Evolutionary conservation across 371 early-diverging fungal species (phyloP), one percentile per base, ranked within the genome.

Genomic region (Mucor indicus): DNA sequence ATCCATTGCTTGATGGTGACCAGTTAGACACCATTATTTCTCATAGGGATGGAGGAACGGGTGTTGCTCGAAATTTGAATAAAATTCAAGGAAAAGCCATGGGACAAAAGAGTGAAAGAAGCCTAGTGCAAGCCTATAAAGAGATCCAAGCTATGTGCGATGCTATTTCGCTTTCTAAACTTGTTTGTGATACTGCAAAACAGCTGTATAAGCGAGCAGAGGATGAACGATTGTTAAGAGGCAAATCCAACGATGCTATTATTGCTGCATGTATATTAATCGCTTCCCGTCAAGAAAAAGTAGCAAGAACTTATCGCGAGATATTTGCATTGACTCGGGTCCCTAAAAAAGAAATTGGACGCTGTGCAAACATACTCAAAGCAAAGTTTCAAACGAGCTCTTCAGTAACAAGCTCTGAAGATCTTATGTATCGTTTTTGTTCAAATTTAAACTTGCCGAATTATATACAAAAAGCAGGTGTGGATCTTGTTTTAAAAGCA

Each of bases 261-360:
- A 91, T 94, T 59, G 98, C 97, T 2, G 96, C 96, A 0, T 96
- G 96, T 67, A 91, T 99, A 51, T 95, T 91, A 55, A 86, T 98
- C 49, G 99, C 98, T 7, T 98, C 98, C 69, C 80, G 95, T 23
- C 85, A 93, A 56, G 90, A 95, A 50, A 75, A 79, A 13, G 96
- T 91, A 4, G 86, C 92, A 3, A 81, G 99, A 48, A 98, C 99
- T 1, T 99, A 97, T 69, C 96, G 95, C 60, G 99, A 99, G 69
- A 92, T 99, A 31, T 90, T 89, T 46, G 89, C 92, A 0, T 59
- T 96, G 53, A 96, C 98, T 2, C 85, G 89, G 24, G 97, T 99
- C 2, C 84, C 90, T 19, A 91, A 90, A 69, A 88, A 87, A 58
- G 93, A 94, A 44, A 88, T 95, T 67, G 92, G 93, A 0, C 81